Evolutionary conservation across 2,329 filamentous ascomycete species (phyloP).

Genomic region (Tolypocladium album): DNA sequence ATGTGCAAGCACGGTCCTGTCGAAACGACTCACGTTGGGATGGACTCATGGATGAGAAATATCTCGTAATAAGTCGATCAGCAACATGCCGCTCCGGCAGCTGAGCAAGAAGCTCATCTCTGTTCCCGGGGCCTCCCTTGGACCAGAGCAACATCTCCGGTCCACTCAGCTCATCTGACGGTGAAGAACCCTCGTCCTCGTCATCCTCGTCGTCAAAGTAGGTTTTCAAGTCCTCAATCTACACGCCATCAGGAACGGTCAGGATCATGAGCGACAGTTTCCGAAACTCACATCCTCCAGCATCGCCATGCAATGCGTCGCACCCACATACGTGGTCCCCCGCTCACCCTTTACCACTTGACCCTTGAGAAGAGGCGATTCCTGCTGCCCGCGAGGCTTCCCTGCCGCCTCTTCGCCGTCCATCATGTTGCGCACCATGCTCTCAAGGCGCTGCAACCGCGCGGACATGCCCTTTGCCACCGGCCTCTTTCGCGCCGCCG

Average conservation of each 20-base stretch:
- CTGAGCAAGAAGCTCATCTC: constrained; percentile 33
- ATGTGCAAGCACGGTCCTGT: not conserved
- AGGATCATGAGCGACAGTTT: not conserved
- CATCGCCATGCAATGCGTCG: constrained; percentile 50
- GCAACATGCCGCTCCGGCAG: constrained; percentile 35
- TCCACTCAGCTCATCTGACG: constrained; percentile 22
- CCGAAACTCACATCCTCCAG: constrained; percentile 40
- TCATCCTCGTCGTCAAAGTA: constrained; percentile 42
- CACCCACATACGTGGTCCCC: constrained; percentile 43
- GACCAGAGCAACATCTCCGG: constrained; percentile 33
- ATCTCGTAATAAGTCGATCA: constrained; percentile 40
- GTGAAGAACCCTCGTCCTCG: constrained; percentile 20
- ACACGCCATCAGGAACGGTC: constrained; percentile 4
- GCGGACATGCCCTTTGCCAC: constrained; percentile 41
- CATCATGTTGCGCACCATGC: constrained; percentile 47
- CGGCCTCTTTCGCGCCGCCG: constrained; percentile 26
- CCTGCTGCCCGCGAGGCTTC: constrained; percentile 1
- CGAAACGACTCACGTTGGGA: constrained; percentile 31
- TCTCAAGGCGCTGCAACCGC: constrained; percentile 42
- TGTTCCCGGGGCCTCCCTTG: constrained; percentile 25
- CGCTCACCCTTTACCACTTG: constrained; percentile 32
- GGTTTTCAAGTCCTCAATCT: constrained; percentile 49
- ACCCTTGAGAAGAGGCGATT: constrained; percentile 17
- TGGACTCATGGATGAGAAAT: constrained; percentile 42
- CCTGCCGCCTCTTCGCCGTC: constrained; percentile 17